A percentile compares a stretch with the other conserved stretches of the same genome.
phyloP scores from a whole-genome alignment of 164 flowering plant species.

The Houttuynia cordata region DNA sequence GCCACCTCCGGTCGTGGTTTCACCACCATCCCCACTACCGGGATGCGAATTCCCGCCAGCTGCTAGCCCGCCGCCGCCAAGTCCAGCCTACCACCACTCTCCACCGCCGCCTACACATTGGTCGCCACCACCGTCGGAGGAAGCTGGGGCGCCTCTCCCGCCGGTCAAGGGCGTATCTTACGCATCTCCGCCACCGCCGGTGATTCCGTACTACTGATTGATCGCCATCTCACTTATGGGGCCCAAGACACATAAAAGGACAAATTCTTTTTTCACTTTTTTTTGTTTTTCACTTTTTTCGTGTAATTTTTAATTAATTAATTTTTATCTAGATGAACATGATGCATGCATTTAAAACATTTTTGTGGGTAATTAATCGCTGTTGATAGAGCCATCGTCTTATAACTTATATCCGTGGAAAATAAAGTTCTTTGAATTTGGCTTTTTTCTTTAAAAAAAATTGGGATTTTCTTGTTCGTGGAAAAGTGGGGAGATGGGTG shows the following conservation, averaged over 20 bases:
- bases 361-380: neutral
- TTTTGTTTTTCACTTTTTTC: no score
- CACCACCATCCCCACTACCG: neutral
- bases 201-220: slow-evolving; percentile 38
- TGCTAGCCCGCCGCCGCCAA: slow-evolving; percentile 3
- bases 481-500: no score
- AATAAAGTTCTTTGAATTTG: no score
- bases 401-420: no score
- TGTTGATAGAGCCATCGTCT: no score
- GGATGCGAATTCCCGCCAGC: slow-evolving; percentile 3
- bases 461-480: no score
- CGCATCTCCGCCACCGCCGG: slow-evolving; percentile 66
- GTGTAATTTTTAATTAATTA: neutral
- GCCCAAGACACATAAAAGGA: neutral
- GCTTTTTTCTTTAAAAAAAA: no score
- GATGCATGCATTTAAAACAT: neutral
- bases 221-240: neutral
- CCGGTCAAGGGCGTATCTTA: slow-evolving; percentile 50
- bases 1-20: neutral
- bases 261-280: neutral
- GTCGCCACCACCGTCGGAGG: neutral
- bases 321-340: neutral
- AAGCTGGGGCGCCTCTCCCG: slow-evolving; percentile 27
- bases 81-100: neutral
- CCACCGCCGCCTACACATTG: slow-evolving; percentile 8